Conservation (phyloP, 2,329 filamentous ascomycete genomes). For the Verticillium zaregamsianum region DNA sequence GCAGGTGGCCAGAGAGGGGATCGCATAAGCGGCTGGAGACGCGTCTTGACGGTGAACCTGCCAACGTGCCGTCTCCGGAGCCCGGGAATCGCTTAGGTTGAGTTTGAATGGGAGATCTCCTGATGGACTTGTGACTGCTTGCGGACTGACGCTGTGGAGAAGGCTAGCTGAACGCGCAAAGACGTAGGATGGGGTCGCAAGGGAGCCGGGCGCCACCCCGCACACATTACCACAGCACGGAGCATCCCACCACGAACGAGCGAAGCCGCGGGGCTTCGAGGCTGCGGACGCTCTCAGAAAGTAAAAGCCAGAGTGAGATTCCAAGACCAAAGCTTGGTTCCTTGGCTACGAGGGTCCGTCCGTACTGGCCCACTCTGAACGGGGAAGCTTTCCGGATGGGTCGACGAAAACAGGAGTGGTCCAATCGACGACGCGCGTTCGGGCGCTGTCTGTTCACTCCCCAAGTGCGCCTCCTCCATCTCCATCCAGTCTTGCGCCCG, state of each 20-base stretch:
- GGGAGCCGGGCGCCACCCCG: not conserved
- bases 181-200: not conserved
- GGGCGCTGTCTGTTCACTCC: not conserved
- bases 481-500: not conserved
- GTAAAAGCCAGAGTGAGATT: not conserved
- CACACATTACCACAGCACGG: not conserved
- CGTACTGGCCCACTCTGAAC: not conserved
- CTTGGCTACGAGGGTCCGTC: not conserved
- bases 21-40: not conserved
- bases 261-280: not conserved
- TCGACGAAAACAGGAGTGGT: not conserved
- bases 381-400: not conserved
- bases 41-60: not conserved
- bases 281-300: not conserved
- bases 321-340: not conserved
- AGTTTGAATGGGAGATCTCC: not conserved
- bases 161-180: not conserved
- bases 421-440: not conserved
- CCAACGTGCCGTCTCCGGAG: not conserved
- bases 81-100: not conserved
- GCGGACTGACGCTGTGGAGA: not conserved
- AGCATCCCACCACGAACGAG: not conserved
- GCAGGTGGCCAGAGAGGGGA: not conserved
- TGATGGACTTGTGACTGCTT: not conserved
- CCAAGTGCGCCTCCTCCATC: not conserved